Conservation (phyloP, 2,329 filamentous ascomycete genomes). For the Xylaria polymorpha region DNA sequence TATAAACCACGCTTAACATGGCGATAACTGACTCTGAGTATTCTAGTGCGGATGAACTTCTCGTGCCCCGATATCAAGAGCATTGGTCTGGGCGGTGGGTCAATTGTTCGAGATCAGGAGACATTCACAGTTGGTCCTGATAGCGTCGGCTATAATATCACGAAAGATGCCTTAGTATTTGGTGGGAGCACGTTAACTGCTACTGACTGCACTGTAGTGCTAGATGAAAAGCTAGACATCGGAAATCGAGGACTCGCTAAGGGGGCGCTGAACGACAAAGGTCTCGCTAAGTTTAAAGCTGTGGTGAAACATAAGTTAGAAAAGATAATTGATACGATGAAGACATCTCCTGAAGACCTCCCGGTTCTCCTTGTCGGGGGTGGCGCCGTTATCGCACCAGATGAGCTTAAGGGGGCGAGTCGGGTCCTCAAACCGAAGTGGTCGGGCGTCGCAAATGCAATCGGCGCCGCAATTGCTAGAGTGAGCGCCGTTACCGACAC, state of each 20-base stretch:
- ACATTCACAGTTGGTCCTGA: conserved; percentile 67
- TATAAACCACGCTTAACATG: too few relatives aligned
- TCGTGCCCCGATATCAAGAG: conserved; percentile 68
- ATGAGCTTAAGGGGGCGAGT: conserved; percentile 66
- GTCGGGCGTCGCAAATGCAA: conserved; percentile 72
- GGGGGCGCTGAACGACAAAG: conserved; percentile 43
- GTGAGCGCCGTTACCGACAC: conserved; percentile 67
- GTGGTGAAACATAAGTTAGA: conserved; percentile 47
- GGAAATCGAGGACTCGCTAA: conserved; percentile 53
- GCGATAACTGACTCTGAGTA: too few relatives aligned
- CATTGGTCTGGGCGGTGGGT: conserved; percentile 70
- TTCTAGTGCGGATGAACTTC: conserved; percentile 68
- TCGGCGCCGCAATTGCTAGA: conserved; percentile 71
- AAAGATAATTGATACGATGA: conserved; percentile 67
- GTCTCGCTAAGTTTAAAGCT: conserved; percentile 43
- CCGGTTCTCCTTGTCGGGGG: conserved; percentile 73
- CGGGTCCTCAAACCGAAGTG: conserved; percentile 66
- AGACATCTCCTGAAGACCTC: conserved; percentile 69
- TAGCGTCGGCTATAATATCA: conserved; percentile 69
- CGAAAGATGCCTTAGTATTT: conserved; percentile 65
- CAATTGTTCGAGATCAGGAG: conserved; percentile 59
- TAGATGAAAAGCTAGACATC: conserved; percentile 52
- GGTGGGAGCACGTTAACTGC: conserved; percentile 67
- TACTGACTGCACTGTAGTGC: conserved; percentile 64
- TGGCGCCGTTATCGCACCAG: conserved; percentile 68